These are phyloP conservation scores for Yarrowia galli DNA, from an alignment of 1,139 yeast species.

Conservation along the genomic window DNA sequence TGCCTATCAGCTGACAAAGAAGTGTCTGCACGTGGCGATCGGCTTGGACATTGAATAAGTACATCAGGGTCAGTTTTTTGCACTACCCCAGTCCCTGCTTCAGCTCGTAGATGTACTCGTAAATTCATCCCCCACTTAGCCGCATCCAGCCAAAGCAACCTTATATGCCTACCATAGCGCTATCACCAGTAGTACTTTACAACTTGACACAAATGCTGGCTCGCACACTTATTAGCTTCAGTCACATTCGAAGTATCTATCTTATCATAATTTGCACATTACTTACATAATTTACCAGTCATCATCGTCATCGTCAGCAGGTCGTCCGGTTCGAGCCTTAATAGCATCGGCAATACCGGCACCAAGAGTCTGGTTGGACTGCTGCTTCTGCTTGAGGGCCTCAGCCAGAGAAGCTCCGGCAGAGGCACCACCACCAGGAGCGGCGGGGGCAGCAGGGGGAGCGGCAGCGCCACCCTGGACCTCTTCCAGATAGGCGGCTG, in stretches of 20 bases:
- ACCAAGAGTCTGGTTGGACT: slow-evolving; percentile 73
- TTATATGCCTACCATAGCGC: neutral
- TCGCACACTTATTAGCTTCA: no score
- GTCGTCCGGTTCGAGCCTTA: slow-evolving; percentile 81
- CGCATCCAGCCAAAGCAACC: slow-evolving; percentile 4
- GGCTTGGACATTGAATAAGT: no score
- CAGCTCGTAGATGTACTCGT: no score
- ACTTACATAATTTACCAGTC: slow-evolving; percentile 42
- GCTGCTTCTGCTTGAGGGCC: slow-evolving; percentile 68
- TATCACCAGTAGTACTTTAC: no score
- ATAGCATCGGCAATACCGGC: slow-evolving; percentile 91
- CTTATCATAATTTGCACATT: slow-evolving; percentile 11
- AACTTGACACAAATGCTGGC: no score
- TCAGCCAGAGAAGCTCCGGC: slow-evolving; percentile 76
- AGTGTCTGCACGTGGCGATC: no score
- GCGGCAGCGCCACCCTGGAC: slow-evolving; percentile 43
- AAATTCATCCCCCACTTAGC: neutral
- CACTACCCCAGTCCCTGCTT: no score
- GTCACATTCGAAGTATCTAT: no score
- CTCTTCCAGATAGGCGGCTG: slow-evolving; percentile 79
- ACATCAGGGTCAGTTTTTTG: no score
- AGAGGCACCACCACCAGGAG: slow-evolving; percentile 46
- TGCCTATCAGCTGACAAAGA: no score
- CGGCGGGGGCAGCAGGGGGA: slow-evolving; percentile 48
- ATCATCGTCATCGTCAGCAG: slow-evolving; percentile 78